Base-by-base conservation (phyloP, 257 asterid genomes). In the Datura wrightii region DNA sequence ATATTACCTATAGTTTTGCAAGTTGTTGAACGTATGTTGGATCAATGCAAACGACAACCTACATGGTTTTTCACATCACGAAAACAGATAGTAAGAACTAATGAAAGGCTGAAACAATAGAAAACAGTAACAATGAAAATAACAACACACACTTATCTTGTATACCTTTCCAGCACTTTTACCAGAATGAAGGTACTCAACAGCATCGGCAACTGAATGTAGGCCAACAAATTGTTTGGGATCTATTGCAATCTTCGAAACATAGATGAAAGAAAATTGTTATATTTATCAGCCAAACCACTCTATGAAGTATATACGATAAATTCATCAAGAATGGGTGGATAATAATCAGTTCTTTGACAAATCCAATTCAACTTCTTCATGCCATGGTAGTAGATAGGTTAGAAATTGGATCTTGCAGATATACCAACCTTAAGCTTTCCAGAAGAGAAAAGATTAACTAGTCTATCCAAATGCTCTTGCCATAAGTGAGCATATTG, bases 121-220 rank as follows among this genome's bases (percentile, higher is more conserved):
- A 15, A 36, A 79, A 18, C 42, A 58, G 42, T 24, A 44, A 19
- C 18, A 54, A 19, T 4, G 50, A 5, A 67, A 54, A 65, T 6
- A 7, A 85, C 52, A 10, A 6, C 10, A 63, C 34, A 11, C 18
- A 19, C 55, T 19, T 18, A 42, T 44, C 63, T 52, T 85, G 31
- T 24, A 8, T 92, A 96, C 99, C 98, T 96, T 96, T 91, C 99
- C 99, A 13, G 93, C 89, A 89, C 99, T 96, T 87, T 88, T 89
- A 66, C 99, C 98, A 52, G 99, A 94, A 86, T 94, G 98, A 81
- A 96, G 98, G 92, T 96, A 85, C 56, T 94, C 93, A 5, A 96
- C 97, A 72, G 98, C 99, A 89, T 96, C 97, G 79, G 95, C 94
- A 87, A 93, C 97, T 24, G 98, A 94, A 81, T 86, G 90, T 80